Evolutionary conservation across 306 rosid species (phyloP).

Genomic region (Astragalus membranaceus): DNA sequence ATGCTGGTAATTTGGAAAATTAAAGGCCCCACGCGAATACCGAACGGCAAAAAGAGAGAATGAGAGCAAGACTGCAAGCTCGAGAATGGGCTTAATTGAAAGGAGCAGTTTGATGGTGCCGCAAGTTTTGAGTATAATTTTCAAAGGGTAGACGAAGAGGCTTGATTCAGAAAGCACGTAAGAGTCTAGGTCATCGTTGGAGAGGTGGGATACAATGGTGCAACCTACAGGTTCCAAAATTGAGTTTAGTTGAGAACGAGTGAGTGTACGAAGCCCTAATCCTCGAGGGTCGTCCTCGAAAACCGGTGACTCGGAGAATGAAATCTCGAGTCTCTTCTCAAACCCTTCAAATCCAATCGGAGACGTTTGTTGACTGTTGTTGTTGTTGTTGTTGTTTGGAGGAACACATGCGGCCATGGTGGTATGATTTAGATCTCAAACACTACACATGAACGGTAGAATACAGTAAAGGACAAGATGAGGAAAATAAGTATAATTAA

Average conservation of each 20-base stretch:
- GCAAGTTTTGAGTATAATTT: slow-evolving; percentile 54
- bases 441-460: background rate
- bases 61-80: slow-evolving; percentile 30
- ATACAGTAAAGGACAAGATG: background rate
- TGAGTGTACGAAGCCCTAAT: slow-evolving; percentile 43
- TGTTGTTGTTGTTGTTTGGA: slow-evolving; percentile 7
- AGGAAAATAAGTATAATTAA: background rate
- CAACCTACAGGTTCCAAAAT: slow-evolving; percentile 52
- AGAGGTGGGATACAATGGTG: slow-evolving; percentile 46
- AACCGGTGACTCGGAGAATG: slow-evolving; percentile 28
- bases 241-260: slow-evolving; percentile 37
- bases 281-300: slow-evolving; percentile 32
- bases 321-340: slow-evolving; percentile 55
- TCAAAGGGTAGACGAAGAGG: slow-evolving; percentile 40
- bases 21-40: slow-evolving; percentile 55
- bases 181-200: slow-evolving; percentile 47
- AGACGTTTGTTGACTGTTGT: background rate
- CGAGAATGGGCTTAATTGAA: slow-evolving; percentile 35
- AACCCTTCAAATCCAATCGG: slow-evolving; percentile 62
- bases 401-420: background rate
- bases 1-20: slow-evolving; percentile 48
- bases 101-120: slow-evolving; percentile 53
- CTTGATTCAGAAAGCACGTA: slow-evolving; percentile 69
- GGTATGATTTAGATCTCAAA: background rate
- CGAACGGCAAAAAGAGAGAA: slow-evolving; percentile 35